Conservation (phyloP, 805 yeast species). For the Tanozyma kutaoensis region DNA sequence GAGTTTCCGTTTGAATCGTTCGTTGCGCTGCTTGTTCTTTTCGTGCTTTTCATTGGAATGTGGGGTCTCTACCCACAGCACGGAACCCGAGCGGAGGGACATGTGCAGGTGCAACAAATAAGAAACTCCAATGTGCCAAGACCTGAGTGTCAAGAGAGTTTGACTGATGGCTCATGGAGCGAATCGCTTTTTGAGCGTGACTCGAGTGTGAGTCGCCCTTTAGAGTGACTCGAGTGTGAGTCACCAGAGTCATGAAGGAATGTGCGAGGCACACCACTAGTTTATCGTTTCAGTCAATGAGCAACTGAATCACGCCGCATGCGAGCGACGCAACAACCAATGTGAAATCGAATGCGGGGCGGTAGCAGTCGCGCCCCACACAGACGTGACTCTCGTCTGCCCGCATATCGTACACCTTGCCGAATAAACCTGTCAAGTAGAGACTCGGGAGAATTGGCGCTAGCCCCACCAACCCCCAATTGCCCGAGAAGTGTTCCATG, state of each 20-base stretch:
- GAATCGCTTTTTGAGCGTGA: no score
- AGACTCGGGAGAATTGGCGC: conserved; percentile 55
- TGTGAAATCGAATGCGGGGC: conserved; percentile 28
- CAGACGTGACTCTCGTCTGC: no score
- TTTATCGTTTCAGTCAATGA: neutral
- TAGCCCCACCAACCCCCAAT: conserved; percentile 61
- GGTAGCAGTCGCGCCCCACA: conserved; percentile 20
- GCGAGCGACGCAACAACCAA: conserved; percentile 18
- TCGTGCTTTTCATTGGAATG: conserved; percentile 6
- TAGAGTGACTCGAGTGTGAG: neutral
- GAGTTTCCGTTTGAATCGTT: conserved; percentile 1
- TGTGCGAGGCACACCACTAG: neutral
- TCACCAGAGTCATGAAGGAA: neutral
- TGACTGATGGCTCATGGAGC: neutral
- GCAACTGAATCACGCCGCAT: conserved; percentile 4
- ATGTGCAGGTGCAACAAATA: neutral
- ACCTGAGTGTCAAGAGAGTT: neutral
- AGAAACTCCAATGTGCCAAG: neutral
- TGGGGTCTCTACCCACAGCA: neutral
- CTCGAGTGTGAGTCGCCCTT: neutral
- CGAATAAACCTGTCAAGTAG: conserved; percentile 49
- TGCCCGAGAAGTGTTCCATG: conserved; percentile 48
- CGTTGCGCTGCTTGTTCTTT: conserved; percentile 4
- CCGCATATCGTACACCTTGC: conserved; percentile 55
- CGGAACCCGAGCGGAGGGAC: neutral